These are phyloP conservation scores for Penicillium egyptiacum DNA, from an alignment of 495 filamentous ascomycete species.

Conservation along the genomic window DNA sequence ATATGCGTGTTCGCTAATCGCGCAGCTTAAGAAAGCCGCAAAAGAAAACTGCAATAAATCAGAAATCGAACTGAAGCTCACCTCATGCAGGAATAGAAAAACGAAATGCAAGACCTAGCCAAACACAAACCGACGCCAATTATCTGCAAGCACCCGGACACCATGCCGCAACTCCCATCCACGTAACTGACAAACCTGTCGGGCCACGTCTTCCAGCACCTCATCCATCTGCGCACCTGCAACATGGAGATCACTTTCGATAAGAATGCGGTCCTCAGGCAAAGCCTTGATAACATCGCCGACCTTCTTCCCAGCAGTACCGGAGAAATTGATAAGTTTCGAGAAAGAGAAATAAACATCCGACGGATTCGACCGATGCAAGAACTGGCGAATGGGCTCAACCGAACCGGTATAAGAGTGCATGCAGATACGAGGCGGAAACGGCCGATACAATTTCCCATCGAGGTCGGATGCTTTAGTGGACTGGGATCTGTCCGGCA, in stretches of 20 bases:
- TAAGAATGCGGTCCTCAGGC: constrained; percentile 74
- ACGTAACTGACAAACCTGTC: constrained; percentile 72
- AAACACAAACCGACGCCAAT: constrained; percentile 81
- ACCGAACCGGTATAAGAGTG: constrained; percentile 89
- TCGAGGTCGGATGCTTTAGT: constrained; percentile 32
- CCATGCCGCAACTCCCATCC: constrained; percentile 77
- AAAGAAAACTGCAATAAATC: neutral
- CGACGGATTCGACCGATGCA: constrained; percentile 70
- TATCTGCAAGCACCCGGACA: constrained; percentile 63
- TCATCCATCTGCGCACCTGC: constrained; percentile 84
- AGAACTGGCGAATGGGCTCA: constrained; percentile 74
- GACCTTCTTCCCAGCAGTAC: constrained; percentile 51
- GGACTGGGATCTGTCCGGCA: constrained; percentile 4
- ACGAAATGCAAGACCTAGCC: constrained; percentile 38
- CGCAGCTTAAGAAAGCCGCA: neutral
- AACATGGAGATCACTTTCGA: constrained; percentile 88
- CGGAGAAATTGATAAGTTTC: constrained; percentile 73
- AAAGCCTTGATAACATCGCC: constrained; percentile 68
- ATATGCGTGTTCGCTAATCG: constrained; percentile 5
- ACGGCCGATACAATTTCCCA: constrained; percentile 54
- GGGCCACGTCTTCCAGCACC: constrained; percentile 68
- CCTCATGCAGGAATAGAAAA: neutral
- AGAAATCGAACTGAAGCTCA: neutral
- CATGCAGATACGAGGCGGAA: constrained; percentile 87
- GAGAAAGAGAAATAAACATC: constrained; percentile 90